Evolutionary conservation across 805 yeast genomes (phyloP).

Genomic region (Candida vaughaniae): DNA sequence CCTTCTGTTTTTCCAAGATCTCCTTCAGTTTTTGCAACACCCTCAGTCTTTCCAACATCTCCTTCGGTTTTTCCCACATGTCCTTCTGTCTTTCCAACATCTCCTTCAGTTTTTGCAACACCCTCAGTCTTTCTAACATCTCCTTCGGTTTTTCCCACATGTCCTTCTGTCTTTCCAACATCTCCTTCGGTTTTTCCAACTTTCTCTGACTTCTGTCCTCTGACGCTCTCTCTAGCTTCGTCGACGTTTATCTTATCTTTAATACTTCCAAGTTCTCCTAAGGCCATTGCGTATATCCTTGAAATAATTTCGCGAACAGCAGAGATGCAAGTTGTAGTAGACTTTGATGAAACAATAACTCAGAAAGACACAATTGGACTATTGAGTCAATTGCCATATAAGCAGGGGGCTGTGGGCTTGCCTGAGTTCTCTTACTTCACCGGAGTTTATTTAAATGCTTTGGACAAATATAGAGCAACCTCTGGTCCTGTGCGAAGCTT

Average conservation of each 20-base stretch:
- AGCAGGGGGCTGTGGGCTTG: conserved; percentile 9
- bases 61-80: conserved; percentile 10
- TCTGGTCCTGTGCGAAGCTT: conserved; percentile 23
- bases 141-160: conserved; percentile 11
- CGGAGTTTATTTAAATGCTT: conserved; percentile 32
- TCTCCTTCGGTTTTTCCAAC: conserved; percentile 9
- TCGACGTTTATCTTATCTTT: not conserved
- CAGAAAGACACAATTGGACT: conserved; percentile 51
- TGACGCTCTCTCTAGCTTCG: not conserved
- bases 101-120: conserved; percentile 6
- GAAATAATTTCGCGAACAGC: not conserved
- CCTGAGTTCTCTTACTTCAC: conserved; percentile 46
- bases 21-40: conserved; percentile 12
- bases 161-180: conserved; percentile 9
- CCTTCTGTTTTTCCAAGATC: conserved; percentile 12
- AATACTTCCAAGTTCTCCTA: not conserved
- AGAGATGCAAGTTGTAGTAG: conserved; percentile 38
- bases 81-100: conserved; percentile 13
- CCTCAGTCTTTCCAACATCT: conserved; percentile 8
- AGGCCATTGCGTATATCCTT: no score
- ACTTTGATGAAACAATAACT: conserved; percentile 71
- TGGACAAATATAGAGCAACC: not conserved
- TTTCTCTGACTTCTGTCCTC: not conserved
- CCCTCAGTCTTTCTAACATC: conserved; percentile 10
- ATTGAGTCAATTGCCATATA: conserved; percentile 51